These are phyloP conservation scores for Penicillium dipodomyicola DNA, from an alignment of 495 filamentous ascomycete genomes.

Conservation along the genomic window DNA sequence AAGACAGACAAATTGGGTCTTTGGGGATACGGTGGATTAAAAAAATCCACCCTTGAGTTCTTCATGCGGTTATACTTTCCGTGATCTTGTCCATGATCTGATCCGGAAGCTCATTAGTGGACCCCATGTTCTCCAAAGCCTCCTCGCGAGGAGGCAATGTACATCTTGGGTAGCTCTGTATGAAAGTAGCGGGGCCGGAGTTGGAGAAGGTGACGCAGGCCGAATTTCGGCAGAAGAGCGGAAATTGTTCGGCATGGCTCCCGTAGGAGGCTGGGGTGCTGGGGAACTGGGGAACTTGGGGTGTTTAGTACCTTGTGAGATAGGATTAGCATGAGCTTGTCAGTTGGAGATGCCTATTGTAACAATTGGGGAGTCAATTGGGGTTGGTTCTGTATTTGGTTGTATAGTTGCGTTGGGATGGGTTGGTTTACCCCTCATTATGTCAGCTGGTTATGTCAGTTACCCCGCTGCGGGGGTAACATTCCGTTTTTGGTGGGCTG, in stretches of 20 bases:
- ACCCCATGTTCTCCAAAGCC: slow-evolving; percentile 23
- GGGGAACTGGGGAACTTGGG: not conserved
- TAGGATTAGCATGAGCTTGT: not conserved
- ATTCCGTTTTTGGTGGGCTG: not conserved
- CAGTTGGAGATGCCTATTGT: not conserved
- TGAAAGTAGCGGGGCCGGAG: slow-evolving; percentile 17
- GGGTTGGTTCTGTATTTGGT: not conserved
- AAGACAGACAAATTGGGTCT: not conserved
- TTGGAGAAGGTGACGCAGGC: slow-evolving; percentile 24
- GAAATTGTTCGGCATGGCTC: slow-evolving; percentile 12
- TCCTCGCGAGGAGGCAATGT: slow-evolving; percentile 19
- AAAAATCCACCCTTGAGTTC: not conserved
- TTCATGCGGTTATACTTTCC: slow-evolving; percentile 14
- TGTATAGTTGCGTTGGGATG: not conserved
- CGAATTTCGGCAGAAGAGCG: slow-evolving; percentile 23
- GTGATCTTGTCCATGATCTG: not conserved
- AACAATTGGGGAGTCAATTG: not conserved
- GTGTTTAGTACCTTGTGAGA: slow-evolving; percentile 1
- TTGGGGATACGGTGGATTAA: not conserved
- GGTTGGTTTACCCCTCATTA: slow-evolving; percentile 29
- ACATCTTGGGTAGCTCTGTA: not conserved
- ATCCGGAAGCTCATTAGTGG: slow-evolving; percentile 7
- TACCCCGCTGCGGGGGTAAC: slow-evolving; percentile 17
- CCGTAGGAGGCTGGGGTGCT: not conserved
- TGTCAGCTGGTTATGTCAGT: slow-evolving; percentile 13